phyloP scores from a whole-genome alignment of 768 basidiomycete species.

The Leccinum longicurvipes region DNA sequence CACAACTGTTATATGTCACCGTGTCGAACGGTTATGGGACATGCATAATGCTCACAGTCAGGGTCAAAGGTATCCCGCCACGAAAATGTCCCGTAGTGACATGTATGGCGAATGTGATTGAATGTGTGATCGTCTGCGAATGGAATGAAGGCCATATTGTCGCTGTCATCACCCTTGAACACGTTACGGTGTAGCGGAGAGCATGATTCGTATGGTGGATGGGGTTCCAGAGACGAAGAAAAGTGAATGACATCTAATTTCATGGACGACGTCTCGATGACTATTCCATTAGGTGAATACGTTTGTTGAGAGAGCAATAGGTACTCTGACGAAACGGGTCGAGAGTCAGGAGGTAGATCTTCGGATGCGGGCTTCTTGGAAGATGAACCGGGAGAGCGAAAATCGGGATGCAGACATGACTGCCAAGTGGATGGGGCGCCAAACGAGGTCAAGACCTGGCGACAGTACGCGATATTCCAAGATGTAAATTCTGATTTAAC shows the following conservation, averaged over 20 bases:
- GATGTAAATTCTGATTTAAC: slow-evolving; percentile 24
- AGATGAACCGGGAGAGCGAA: slow-evolving; percentile 4
- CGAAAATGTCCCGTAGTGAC: slow-evolving; percentile 42
- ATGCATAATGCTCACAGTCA: slow-evolving; percentile 35
- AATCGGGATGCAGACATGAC: slow-evolving; percentile 8
- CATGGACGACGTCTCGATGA: slow-evolving; percentile 7
- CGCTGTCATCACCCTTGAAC: slow-evolving; percentile 55
- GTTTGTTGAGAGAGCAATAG: slow-evolving; percentile 7
- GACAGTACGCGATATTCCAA: slow-evolving; percentile 19
- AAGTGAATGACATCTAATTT: slow-evolving; percentile 16
- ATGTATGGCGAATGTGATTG: slow-evolving; percentile 35
- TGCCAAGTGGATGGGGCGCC: slow-evolving; percentile 15
- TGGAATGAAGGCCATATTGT: slow-evolving; percentile 57
- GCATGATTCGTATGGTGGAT: slow-evolving; percentile 55
- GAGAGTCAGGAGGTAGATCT: neutral
- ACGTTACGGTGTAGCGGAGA: slow-evolving; percentile 47
- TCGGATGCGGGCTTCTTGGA: neutral
- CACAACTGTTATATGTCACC: slow-evolving; percentile 15
- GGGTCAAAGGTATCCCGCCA: slow-evolving; percentile 48
- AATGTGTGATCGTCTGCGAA: slow-evolving; percentile 61
- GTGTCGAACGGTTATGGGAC: slow-evolving; percentile 9
- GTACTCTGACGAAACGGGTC: neutral
- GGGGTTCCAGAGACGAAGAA: slow-evolving; percentile 17
- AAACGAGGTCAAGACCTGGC: slow-evolving; percentile 12
- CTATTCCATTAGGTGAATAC: slow-evolving; percentile 16